Percentiles rank a stretch among this genome's conserved stretches.
Evolutionary conservation across 306 rosid genomes (phyloP).

Genomic region (Geum urbanum): DNA sequence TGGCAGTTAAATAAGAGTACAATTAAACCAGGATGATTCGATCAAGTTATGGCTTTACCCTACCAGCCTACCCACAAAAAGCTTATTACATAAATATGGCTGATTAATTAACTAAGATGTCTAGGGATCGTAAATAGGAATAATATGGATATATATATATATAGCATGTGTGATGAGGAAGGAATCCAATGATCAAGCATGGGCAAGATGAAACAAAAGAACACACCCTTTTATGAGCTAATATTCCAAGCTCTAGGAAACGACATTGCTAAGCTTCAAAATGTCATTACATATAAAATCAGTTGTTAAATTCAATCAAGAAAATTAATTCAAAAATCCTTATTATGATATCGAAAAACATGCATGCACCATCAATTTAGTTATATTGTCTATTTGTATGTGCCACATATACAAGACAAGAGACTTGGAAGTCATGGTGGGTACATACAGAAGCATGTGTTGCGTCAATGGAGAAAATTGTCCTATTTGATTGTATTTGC

Average conservation of each 20-base stretch:
- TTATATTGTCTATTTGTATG: conserved; percentile 11
- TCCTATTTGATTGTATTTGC: background rate
- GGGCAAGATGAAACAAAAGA: conserved; percentile 42
- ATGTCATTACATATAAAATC: conserved; percentile 24
- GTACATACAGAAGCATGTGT: background rate
- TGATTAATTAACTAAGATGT: conserved; percentile 16
- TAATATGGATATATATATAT: conserved; percentile 22
- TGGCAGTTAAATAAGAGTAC: background rate
- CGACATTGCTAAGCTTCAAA: conserved; percentile 43
- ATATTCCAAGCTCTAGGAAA: conserved; percentile 31
- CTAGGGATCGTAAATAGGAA: conserved; percentile 53
- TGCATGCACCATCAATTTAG: conserved; percentile 23
- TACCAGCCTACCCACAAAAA: conserved; percentile 3
- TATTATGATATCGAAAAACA: conserved; percentile 21
- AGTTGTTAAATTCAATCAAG: conserved; percentile 17
- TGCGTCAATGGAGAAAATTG: conserved; percentile 11
- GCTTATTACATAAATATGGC: background rate
- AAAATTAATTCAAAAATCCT: background rate
- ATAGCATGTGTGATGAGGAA: conserved; percentile 45
- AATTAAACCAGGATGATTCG: conserved; percentile 12
- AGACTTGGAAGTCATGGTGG: conserved; percentile 7
- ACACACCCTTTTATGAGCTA: conserved; percentile 35
- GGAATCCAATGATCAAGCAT: conserved; percentile 63
- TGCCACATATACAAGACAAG: conserved; percentile 21
- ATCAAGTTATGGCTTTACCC: conserved; percentile 11